A percentile compares a stretch with the other conserved stretches of the same genome.
Evolutionary conservation across 306 rosid species (phyloP).

Genomic region (Quercus dentata): DNA sequence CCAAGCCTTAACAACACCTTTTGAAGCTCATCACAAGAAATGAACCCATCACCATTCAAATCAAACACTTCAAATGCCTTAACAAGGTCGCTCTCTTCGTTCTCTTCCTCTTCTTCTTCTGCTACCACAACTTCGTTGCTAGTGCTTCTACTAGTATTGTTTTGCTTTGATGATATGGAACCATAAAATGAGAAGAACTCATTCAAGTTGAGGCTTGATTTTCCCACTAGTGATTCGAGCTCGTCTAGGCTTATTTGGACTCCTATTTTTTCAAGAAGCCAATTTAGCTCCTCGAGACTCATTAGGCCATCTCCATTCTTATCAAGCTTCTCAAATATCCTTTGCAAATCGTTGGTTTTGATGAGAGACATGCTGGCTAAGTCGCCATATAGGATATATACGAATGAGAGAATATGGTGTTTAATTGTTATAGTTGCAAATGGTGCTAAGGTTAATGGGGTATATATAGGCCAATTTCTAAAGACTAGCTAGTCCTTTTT

Average conservation of each 20-base stretch:
- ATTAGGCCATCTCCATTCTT: conserved; percentile 56
- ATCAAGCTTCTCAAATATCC: conserved; percentile 68
- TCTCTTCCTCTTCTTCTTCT: conserved; percentile 1
- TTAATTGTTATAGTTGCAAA: not conserved
- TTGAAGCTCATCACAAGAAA: conserved; percentile 59
- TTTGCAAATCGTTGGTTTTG: conserved; percentile 44
- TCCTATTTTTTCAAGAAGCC: conserved; percentile 38
- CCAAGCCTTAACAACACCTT: conserved; percentile 57
- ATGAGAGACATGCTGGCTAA: conserved; percentile 38
- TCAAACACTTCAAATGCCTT: conserved; percentile 79
- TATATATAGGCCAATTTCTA: too few species aligned
- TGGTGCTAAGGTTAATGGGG: too few species aligned
- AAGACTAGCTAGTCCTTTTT: too few species aligned
- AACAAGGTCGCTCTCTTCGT: conserved; percentile 49
- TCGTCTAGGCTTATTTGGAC: conserved; percentile 34
- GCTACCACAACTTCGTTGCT: conserved; percentile 3
- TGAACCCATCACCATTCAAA: conserved; percentile 74
- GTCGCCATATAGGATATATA: not conserved
- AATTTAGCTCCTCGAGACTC: conserved; percentile 58
- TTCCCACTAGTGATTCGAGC: conserved; percentile 50
- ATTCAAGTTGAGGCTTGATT: conserved; percentile 36
- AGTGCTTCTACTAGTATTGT: conserved; percentile 5
- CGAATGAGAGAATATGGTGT: not conserved
- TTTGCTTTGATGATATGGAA: conserved; percentile 39
- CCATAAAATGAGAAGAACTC: conserved; percentile 66